Evolutionary conservation across 192 early-diverging fungal species (phyloP).

Genomic region (Coemansia sp.): DNA sequence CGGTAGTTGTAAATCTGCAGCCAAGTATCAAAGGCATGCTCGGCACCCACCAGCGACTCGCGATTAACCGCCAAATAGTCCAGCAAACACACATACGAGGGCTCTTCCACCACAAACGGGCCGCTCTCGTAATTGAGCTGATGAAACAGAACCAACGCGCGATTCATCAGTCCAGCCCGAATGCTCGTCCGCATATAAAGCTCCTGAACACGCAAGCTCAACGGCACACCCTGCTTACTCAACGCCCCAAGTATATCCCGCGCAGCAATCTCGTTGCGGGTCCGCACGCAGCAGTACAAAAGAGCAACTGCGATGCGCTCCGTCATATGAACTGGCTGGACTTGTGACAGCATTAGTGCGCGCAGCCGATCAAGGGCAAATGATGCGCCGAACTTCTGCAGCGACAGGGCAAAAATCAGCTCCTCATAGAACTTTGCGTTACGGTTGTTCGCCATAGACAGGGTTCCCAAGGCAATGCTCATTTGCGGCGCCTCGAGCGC

Average conservation of each 20-base stretch:
- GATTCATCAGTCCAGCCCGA: conserved; percentile 4
- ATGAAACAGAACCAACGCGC: conserved; percentile 20
- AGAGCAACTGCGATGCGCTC: conserved; percentile 17
- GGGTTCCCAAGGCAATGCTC: conserved; percentile 12
- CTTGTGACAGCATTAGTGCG: conserved; percentile 13
- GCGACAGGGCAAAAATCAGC: conserved; percentile 18
- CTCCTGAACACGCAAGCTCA: conserved; percentile 24
- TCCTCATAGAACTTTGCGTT: conserved; percentile 15
- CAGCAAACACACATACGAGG: conserved; percentile 25
- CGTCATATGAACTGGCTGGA: neutral
- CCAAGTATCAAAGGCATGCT: conserved; percentile 43
- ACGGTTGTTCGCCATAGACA: conserved; percentile 22
- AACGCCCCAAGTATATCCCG: conserved; percentile 2
- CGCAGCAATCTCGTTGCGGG: conserved; percentile 20
- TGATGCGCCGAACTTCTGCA: conserved; percentile 11
- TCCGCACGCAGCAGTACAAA: conserved; percentile 34
- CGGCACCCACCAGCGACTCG: conserved; percentile 23
- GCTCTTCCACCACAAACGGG: conserved; percentile 1
- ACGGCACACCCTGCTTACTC: neutral
- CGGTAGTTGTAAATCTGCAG: conserved; percentile 15
- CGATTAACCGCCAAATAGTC: conserved; percentile 17
- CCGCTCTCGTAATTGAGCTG: conserved; percentile 20
- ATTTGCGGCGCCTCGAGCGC: conserved; percentile 6
- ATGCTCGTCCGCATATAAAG: conserved; percentile 38
- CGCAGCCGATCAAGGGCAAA: conserved; percentile 9